Base-by-base conservation (phyloP, 495 filamentous ascomycete species). In the Tetracladium marchalianum region DNA sequence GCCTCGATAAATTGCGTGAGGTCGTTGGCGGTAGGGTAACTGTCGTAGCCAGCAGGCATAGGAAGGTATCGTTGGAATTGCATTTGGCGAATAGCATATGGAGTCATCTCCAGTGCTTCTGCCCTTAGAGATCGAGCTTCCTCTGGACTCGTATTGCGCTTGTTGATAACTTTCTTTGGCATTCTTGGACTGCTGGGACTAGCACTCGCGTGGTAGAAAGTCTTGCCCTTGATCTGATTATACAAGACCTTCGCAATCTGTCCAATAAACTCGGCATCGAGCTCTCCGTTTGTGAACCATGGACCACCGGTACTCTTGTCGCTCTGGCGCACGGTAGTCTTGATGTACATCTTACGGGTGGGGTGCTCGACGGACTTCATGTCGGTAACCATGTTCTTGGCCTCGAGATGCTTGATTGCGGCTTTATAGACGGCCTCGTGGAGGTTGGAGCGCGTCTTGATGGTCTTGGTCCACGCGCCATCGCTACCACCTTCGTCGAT, bases 241-340 rank as follows among this genome's bases (percentile, higher is more conserved):
- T 85, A 79, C 13, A 95, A 74, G 43, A 82, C 76, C 3, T 72
- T 68, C 27, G 80, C 70, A 11, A 93, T 68, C 31, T 67, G 72
- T 17, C 81, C 76, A 56, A 97, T 88, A 59, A 98, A 89, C 39
- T 83, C 81, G 33, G 82, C 77, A 60, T 98, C 92, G 2, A 96
- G 73, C 34, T 84, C 83, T 7, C 83, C 84, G 41, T 95, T 85
- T 16, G 84, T 89, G 55, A 88, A 96, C 85, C 90, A 98, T 13
- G 86, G 81, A 5, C 93, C 92, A 35, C 92, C 93, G 0, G 88
- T 93, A 15, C 90, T 81, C 39, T 92, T 83, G 32, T 95, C 89
- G 33, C 81, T 83, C 1, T 93, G 90, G 11, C 75, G 71, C 18
- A 94, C 67, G 44, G 74, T 71, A 41, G 76, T 72, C 61, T 90